Base-by-base conservation (phyloP, 2,329 filamentous ascomycete species). In the Beauveria medogensis region DNA sequence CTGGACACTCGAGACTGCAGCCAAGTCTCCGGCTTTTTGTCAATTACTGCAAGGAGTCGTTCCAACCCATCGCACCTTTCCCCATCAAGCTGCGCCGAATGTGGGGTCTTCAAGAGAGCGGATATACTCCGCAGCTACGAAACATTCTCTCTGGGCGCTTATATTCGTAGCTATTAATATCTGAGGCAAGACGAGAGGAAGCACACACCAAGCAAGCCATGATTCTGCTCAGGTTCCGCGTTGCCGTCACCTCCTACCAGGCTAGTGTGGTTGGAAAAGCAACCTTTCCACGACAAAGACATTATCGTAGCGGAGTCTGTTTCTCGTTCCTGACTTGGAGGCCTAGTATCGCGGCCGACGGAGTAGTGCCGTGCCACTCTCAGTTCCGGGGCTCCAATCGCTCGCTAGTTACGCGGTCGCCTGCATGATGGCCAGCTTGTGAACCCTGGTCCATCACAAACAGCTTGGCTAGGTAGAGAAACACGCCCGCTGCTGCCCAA, bases 111-210 rank as follows among this genome's bases (percentile, higher is more conserved):
- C 56, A 52, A 52, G 48, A 24, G 43, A 37, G 22, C 41, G 12
- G 22, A 46, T 40, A 18, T 30, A 34, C 56, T 53, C 56, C 40
- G 56, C 56, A 52, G 24, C 46, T 46, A 44, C 46, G 56, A 59
- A 59, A 59, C 56, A 59, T 46, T 44, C 48, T 26, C 46, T 57
- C 40, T 46, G 18, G 55, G 46, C 55, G 55, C 55, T 41, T 57
- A 43, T 20, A 22, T 50, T 22, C 34, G 9, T 20, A n/a, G 47
- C 56, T 59, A 59, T 59, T 59, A 59, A 59, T 59, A 53, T 52
- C 56, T n/a, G 18, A 43, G 34, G 16, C 44, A 37, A 41, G 54
- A 28, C 40, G 56, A 53, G 56, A 59, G 3, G 40, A 44, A 52
- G 37, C 14, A 24, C 3, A 14, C 34, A 34, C 48, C 41, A 55